Evolutionary conservation across 192 early-diverging fungal genomes (phyloP), one percentile per base, ranked within the genome.

Genomic region (Irineochytrium annulatum): DNA sequence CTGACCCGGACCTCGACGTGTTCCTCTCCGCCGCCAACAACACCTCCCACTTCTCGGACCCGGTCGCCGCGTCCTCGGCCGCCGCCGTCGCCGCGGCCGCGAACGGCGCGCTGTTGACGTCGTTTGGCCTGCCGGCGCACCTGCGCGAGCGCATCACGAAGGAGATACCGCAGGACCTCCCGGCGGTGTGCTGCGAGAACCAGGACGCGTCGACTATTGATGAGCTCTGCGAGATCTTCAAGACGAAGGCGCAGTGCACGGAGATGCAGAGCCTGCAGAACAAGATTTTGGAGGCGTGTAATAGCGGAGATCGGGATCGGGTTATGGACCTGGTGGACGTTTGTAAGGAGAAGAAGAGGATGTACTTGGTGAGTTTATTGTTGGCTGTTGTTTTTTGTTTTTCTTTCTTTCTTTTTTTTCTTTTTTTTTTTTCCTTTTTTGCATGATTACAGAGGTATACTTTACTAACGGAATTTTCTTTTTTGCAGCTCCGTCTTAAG

Each of bases 301-400:
- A 71, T 34, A 20, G 56, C 17, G 59, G 60, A 14, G 57, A 70
- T 3, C 59, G 65, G 55, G 68, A 69, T 2, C 32, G 63, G 22
- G 57, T 70, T n/a, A 26, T 73, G 68, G 68, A 73, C 52, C 39
- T 73, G 3, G 33, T 73, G n/a, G 33, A 59, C 17, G 51, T 66
- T 4, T 31, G 37, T 29, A 69, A 70, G 62, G 68, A 73, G 57
- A 73, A 73, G 62, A 73, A 73, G 71, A 58, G 68, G 44, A 71
- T 73, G 68, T 57, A 69, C 35, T 37, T 60, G 61, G 71, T 73
- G 58, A 13, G 62, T 65, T 19, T 65, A n/a, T n/a, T n/a, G n/a
- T n/a, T n/a, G n/a, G n/a, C 2, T 62, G 17, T 5, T 19, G 17
- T 17, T 1, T 5, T 26, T 58, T 34, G 20, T 37, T 16, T 3